These are phyloP conservation scores for Ramularia endophylla DNA, from an alignment of 2,329 filamentous ascomycete species.

Conservation along the genomic window DNA sequence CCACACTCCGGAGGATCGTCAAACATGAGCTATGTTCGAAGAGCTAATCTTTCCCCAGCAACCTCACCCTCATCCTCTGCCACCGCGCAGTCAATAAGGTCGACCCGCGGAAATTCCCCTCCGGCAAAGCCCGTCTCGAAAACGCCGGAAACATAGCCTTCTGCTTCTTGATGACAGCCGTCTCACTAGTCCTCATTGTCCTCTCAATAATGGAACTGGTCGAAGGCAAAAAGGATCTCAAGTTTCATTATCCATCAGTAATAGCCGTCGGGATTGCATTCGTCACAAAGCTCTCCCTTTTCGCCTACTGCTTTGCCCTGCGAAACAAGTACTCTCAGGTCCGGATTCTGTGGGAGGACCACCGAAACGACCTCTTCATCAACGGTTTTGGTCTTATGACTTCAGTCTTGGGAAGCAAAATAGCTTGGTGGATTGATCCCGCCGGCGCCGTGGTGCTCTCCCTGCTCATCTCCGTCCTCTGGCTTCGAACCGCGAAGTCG, in stretches of 20 bases:
- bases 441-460: constrained; percentile 83
- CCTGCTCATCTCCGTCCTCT: constrained; percentile 68
- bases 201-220: constrained; percentile 71
- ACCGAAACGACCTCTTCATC: constrained; percentile 95
- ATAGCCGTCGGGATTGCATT: constrained; percentile 83
- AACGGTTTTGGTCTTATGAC: constrained; percentile 86
- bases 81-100: constrained; percentile 84
- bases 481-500: constrained; percentile 76
- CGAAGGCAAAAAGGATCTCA: constrained; percentile 47
- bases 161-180: constrained; percentile 90
- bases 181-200: constrained; percentile 87
- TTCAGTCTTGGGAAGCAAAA: constrained; percentile 81
- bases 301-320: constrained; percentile 87
- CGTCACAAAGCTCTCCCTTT: constrained; percentile 72
- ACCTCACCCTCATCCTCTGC: constrained; percentile 78
- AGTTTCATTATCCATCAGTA: constrained; percentile 75
- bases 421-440: constrained; percentile 93
- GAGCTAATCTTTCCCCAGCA: constrained; percentile 55
- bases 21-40: neutral
- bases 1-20: neutral
- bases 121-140: constrained; percentile 88
- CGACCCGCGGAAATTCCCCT: constrained; percentile 79
- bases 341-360: constrained; percentile 90
- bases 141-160: constrained; percentile 95
- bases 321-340: constrained; percentile 89